phyloP scores from a whole-genome alignment of 176 grass and related monocot genomes.

The Triticum timopheevii region DNA sequence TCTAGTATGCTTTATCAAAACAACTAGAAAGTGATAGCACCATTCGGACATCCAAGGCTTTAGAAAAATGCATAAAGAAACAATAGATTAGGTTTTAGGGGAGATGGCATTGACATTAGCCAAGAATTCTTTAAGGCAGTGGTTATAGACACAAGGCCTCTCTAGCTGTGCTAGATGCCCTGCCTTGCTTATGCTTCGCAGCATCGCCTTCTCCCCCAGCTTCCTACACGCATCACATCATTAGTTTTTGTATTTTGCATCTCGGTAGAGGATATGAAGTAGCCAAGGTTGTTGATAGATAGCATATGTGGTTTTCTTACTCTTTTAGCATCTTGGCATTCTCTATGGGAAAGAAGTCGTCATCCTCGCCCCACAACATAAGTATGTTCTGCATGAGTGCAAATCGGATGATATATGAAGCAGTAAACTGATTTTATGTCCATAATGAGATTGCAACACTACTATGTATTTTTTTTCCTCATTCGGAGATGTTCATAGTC shows the following conservation, averaged over 20 bases:
- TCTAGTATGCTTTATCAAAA: too few relatives aligned
- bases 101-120: background rate
- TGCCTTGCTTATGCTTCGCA: conserved; percentile 54
- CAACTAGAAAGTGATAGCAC: too few relatives aligned
- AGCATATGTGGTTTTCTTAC: conserved; percentile 36
- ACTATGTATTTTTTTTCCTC: too few relatives aligned
- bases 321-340: conserved; percentile 47
- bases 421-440: too few relatives aligned
- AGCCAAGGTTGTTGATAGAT: too few relatives aligned
- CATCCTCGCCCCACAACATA: conserved; percentile 55
- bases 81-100: background rate
- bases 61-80: too few relatives aligned
- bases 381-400: conserved; percentile 50
- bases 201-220: conserved; percentile 51
- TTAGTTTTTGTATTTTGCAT: background rate
- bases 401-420: too few relatives aligned
- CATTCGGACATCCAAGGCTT: too few relatives aligned
- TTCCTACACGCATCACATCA: conserved; percentile 25
- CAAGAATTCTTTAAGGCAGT: conserved; percentile 51
- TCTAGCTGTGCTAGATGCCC: conserved; percentile 61
- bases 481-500: too few relatives aligned
- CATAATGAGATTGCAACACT: too few relatives aligned
- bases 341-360: conserved; percentile 57
- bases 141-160: conserved; percentile 54
- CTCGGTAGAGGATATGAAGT: too few relatives aligned